These are phyloP conservation scores for Tricholoma terreum DNA, from an alignment of 768 basidiomycete species.

Conservation along the genomic window DNA sequence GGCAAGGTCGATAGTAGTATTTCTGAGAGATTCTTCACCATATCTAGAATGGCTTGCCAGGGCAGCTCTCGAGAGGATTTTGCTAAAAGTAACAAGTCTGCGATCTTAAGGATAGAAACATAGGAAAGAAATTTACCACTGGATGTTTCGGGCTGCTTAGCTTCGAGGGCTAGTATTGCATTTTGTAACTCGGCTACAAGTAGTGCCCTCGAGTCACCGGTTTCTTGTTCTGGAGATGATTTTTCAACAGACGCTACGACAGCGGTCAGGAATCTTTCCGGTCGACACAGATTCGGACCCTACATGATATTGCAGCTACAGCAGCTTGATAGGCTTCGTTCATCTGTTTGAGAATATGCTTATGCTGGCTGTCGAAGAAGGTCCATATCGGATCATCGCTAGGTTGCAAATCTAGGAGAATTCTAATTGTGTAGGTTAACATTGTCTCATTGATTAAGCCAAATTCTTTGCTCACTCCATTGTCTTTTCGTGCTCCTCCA, in stretches of 20 bases:
- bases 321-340: slow-evolving; percentile 55
- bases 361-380: slow-evolving; percentile 92
- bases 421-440: slow-evolving; percentile 42
- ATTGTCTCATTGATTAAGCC: neutral
- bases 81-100: slow-evolving; percentile 38
- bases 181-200: slow-evolving; percentile 57
- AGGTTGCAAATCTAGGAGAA: slow-evolving; percentile 81
- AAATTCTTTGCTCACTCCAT: slow-evolving; percentile 67
- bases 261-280: slow-evolving; percentile 8
- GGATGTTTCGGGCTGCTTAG: slow-evolving; percentile 57
- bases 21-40: slow-evolving; percentile 89
- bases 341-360: slow-evolving; percentile 79
- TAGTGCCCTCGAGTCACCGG: slow-evolving; percentile 39
- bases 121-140: slow-evolving; percentile 44
- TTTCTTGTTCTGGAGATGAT: slow-evolving; percentile 30
- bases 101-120: neutral
- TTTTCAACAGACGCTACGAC: slow-evolving; percentile 47
- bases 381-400: slow-evolving; percentile 93
- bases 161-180: slow-evolving; percentile 58
- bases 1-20: slow-evolving; percentile 80
- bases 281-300: slow-evolving; percentile 16
- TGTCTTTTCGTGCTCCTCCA: slow-evolving; percentile 96
- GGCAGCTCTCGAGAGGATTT: slow-evolving; percentile 68
- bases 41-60: slow-evolving; percentile 75
- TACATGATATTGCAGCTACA: slow-evolving; percentile 52